Evolutionary conservation across 2,329 filamentous ascomycete species (phyloP).

Genomic region (Cladosporium cucumerinum): DNA sequence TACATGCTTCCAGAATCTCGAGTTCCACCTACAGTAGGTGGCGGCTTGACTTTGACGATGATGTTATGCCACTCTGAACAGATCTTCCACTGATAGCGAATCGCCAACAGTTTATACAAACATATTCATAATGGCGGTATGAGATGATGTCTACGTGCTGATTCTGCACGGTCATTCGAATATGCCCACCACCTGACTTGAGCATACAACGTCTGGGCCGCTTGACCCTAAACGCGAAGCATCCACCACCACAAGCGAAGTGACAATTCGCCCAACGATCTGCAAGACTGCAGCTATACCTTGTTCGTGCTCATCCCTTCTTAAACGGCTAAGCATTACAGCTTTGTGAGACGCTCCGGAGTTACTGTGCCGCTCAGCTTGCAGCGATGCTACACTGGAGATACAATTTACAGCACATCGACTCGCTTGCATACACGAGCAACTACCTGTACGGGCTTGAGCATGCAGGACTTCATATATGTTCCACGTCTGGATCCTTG

Average conservation of each 20-base stretch:
- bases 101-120: too few species aligned
- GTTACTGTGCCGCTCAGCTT: background rate
- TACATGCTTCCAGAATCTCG: background rate
- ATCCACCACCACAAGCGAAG: background rate
- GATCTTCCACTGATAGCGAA: background rate
- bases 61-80: background rate
- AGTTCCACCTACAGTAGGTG: background rate
- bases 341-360: background rate
- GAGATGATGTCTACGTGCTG: background rate
- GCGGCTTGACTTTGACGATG: background rate
- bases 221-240: background rate
- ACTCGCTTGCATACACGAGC: background rate
- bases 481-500: background rate
- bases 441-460: background rate
- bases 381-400: background rate
- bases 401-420: background rate
- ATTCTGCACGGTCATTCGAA: too few species aligned
- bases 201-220: background rate
- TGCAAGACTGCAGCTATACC: background rate
- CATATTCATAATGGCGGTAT: too few species aligned
- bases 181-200: background rate
- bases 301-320: background rate
- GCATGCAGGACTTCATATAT: background rate
- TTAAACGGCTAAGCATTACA: background rate
- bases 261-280: background rate